These are phyloP conservation scores for Cyclotella atomus DNA, from an alignment of 108 stramenopile genomes.

Conservation along the genomic window DNA sequence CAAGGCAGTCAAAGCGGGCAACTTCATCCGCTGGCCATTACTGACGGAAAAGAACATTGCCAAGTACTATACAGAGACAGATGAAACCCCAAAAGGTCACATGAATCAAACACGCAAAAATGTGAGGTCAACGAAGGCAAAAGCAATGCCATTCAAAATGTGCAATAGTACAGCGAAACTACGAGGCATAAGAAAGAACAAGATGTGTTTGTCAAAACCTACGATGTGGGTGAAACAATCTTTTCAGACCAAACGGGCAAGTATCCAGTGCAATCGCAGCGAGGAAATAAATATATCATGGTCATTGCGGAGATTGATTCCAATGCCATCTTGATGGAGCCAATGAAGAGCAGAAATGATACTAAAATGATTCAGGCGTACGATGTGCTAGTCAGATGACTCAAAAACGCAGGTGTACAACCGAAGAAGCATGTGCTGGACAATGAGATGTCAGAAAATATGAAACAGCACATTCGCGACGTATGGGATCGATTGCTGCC, in stretches of 20 bases:
- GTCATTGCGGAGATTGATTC: too few species aligned
- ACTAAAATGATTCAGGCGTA: neutral
- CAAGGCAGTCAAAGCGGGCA: slow-evolving; percentile 3
- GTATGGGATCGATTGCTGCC: slow-evolving; percentile 30
- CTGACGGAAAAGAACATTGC: neutral
- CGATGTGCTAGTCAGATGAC: neutral
- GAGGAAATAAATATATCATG: too few species aligned
- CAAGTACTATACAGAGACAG: slow-evolving; percentile 3
- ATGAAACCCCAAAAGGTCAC: slow-evolving; percentile 3
- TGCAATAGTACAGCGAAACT: neutral
- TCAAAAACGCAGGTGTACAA: neutral
- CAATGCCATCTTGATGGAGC: neutral
- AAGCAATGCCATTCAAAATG: neutral
- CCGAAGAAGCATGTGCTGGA: neutral
- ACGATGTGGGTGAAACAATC: neutral
- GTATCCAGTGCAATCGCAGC: neutral
- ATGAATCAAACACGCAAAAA: neutral
- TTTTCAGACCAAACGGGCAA: neutral
- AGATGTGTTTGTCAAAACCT: neutral
- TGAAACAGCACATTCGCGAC: neutral
- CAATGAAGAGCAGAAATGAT: neutral
- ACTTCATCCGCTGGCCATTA: neutral
- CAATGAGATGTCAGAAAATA: neutral
- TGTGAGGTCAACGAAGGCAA: too few species aligned
- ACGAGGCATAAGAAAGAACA: neutral